Base-by-base conservation (phyloP, 306 rosid genomes). In the Pyrus betulifolia region DNA sequence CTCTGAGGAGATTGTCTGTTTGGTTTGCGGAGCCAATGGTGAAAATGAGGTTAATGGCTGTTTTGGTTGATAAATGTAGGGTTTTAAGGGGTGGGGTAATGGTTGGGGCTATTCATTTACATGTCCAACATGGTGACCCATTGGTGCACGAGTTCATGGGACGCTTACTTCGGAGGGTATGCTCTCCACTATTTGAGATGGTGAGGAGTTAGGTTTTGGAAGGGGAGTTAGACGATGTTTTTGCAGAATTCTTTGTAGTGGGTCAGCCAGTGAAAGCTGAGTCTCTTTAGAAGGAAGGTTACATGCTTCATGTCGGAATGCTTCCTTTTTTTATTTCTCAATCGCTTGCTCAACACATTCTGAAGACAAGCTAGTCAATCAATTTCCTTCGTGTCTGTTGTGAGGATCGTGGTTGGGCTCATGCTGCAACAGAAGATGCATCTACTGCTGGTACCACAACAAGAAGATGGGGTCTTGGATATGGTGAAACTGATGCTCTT, bases 201-300 rank as follows among this genome's bases (percentile, higher is more conserved):
- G 99, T 95, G 71, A 87, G 85, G 82, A 87, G 93, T 80, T 95
- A 97, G 99, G 97, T 95, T 73, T 82, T 85, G 81, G 99, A 95
- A 85, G 98, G 99, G 76, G 99, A 95, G 82, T 83, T 95, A 40
- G 99, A 95, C 61, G 99, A 95, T 84, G 81, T 95, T 17, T 95
- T 90, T 84, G 78, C 92, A 4, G 99, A 95, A 76, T 95, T 92
- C 75, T 92, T 95, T 64, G 84, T 95, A 57, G 91, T 95, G 42
- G 89, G 97, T 40, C 98, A 95, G 87, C 90, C 90, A 0, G 99
- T 95, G 84, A 95, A 95, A 80, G 99, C 92, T 11, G 99, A 95
- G 78, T 92, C 98, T 23, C 98, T 95, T 25, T 95, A 98, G 99
- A 88, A 98, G 82, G 98, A 92, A 70, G 98, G 99, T 59, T 95